Evolutionary conservation across 2,329 filamentous ascomycete genomes (phyloP), one percentile per base, ranked within the genome.

Genomic region (Neonectria punicea): DNA sequence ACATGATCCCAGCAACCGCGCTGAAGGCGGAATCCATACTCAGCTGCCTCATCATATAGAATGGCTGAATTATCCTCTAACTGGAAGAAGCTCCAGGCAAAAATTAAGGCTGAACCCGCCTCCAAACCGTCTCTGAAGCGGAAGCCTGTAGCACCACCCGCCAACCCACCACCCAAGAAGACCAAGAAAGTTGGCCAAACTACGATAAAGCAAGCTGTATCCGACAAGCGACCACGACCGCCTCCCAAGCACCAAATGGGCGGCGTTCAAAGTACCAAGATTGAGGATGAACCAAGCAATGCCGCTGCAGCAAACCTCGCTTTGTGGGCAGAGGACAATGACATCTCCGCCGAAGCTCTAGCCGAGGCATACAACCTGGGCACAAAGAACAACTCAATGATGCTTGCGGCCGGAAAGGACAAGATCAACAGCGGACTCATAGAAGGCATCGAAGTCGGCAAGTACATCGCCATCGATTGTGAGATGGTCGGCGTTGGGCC

Each of bases 401-500:
- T 85, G 65, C 80, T 88, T 30, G 78, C 80, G 16, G 78, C 83
- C 11, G 78, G 77, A 25, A 79, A 85, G 43, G 84, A 85, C 54
- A 85, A 84, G 49, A 81, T 90, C 66, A 93, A 93, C 74, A 86
- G 88, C 49, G 91, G 91, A 1, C 81, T 89, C 4, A 85, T 87
- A 2, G 78, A 82, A 25, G 87, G 85, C 6, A 81, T 91, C 39
- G 88, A 93, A 58, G 82, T 94, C 20, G 96, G 95, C 56, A 97
- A 96, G 84, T 99, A 97, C 78, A 82, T 99, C 46, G 92, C 93
- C 20, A 88, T 99, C 51, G 96, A 99, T 82, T 99, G 96, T 79
- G 96, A 99, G 81, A 99, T 99, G 96, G 96, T 99, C 28, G 96
- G 95, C 53, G 89, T 97, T 13, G 92, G 92, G 0, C 87, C 88